Conservation (phyloP, 2,329 filamentous ascomycete genomes). For the Beauveria rudraprayagi region DNA sequence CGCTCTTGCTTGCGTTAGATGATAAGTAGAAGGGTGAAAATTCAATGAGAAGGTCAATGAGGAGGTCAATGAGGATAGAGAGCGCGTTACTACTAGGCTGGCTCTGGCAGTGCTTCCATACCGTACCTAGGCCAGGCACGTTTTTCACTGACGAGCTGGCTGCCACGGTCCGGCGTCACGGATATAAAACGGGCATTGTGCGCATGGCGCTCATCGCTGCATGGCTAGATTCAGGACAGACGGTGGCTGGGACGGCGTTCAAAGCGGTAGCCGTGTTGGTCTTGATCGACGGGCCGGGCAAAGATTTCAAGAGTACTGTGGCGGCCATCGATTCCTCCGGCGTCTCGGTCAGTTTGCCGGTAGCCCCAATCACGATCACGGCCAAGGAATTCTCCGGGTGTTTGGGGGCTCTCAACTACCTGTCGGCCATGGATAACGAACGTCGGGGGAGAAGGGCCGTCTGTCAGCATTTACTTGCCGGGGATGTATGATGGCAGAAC, state of each 20-base stretch:
- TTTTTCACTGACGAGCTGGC: background rate
- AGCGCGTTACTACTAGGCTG: background rate
- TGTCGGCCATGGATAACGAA: too few relatives aligned
- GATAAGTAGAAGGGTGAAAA: background rate
- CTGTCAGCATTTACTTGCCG: too few relatives aligned
- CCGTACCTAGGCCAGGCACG: background rate
- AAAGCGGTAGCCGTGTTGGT: conserved; percentile 27
- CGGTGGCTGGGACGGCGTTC: conserved; percentile 29
- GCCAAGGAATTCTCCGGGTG: background rate
- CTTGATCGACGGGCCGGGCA: conserved; percentile 16
- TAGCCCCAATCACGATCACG: background rate
- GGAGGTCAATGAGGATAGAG: background rate
- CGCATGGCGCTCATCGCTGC: background rate
- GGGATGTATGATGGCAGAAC: too few relatives aligned
- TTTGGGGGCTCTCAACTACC: background rate
- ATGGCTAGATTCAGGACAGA: conserved; percentile 7
- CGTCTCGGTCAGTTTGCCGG: background rate
- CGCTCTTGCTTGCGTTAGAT: background rate
- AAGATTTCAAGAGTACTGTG: background rate
- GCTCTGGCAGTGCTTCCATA: background rate
- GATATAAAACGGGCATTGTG: too few relatives aligned
- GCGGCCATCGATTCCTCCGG: conserved; percentile 1
- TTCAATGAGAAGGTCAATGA: too few relatives aligned
- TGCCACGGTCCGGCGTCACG: background rate
- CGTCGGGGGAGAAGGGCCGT: background rate